These are phyloP conservation scores for Xylaria castorea DNA, from an alignment of 495 filamentous ascomycete genomes.

Conservation along the genomic window DNA sequence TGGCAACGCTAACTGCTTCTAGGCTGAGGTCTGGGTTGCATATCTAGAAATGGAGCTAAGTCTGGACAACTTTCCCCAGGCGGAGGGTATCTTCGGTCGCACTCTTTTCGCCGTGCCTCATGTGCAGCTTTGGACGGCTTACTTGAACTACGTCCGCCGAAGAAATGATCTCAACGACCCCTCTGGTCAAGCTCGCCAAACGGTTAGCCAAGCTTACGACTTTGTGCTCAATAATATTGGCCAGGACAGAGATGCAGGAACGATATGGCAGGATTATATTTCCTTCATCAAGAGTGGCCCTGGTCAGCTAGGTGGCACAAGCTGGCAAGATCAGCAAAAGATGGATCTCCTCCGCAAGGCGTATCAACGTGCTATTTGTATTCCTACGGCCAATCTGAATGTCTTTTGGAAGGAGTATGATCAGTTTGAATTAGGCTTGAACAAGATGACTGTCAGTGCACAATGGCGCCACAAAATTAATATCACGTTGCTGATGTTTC, in stretches of 20 bases:
- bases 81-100: conserved; percentile 81
- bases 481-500: conserved; percentile 31
- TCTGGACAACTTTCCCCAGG: conserved; percentile 73
- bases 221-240: conserved; percentile 89
- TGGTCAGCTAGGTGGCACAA: conserved; percentile 79
- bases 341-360: conserved; percentile 91
- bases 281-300: conserved; percentile 87
- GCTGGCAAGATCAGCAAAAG: conserved; percentile 97
- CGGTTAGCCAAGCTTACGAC: conserved; percentile 84
- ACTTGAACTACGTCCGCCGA: conserved; percentile 93
- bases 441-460: conserved; percentile 77
- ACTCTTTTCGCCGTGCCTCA: conserved; percentile 76
- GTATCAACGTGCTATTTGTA: conserved; percentile 85
- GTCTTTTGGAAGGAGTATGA: conserved; percentile 96
- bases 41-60: conserved; percentile 89
- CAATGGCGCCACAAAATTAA: neutral
- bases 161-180: conserved; percentile 85
- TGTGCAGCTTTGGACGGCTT: conserved; percentile 88
- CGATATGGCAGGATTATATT: conserved; percentile 91
- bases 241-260: conserved; percentile 88
- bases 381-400: conserved; percentile 82
- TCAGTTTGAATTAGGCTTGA: conserved; percentile 88
- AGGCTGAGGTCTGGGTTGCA: conserved; percentile 90
- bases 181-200: conserved; percentile 73
- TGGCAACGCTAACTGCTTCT: conserved; percentile 37